Conservation (phyloP, 1,139 yeast species). For the Hansenula anomala region DNA sequence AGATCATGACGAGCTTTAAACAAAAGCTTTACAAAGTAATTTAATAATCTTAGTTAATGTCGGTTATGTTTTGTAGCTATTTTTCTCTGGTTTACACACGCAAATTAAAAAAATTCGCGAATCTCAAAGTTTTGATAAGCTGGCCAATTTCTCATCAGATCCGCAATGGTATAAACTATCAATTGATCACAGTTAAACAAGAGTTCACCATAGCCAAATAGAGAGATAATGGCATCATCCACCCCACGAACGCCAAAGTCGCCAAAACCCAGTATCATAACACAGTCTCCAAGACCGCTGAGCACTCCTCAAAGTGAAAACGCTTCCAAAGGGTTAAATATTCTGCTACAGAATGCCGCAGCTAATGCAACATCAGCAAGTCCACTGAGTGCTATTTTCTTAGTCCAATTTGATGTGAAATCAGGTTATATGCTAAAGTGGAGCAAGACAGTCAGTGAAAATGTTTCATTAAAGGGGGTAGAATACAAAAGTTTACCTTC, state of each 20-base stretch:
- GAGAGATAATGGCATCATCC: no score
- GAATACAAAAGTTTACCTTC: constrained; percentile 80
- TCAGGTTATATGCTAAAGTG: constrained; percentile 60
- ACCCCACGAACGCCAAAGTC: background rate
- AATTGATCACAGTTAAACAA: no score
- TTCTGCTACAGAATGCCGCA: background rate
- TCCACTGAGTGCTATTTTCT: constrained; percentile 44
- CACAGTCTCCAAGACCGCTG: background rate
- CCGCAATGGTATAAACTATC: no score
- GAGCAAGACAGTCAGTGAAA: constrained; percentile 31
- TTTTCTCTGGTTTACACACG: no score
- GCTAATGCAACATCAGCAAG: constrained; percentile 7
- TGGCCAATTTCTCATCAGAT: no score
- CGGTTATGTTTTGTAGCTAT: no score
- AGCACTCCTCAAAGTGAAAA: background rate
- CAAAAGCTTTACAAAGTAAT: background rate
- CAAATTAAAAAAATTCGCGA: no score
- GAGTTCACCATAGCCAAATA: no score
- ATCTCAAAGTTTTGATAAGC: no score
- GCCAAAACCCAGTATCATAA: background rate
- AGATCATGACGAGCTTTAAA: constrained; percentile 1
- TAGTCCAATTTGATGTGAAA: constrained; percentile 59
- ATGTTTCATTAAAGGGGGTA: constrained; percentile 30
- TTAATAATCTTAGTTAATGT: no score
- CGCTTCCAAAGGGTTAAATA: background rate